Evolutionary conservation across 2,329 filamentous ascomycete species (phyloP), one percentile per base, ranked within the genome.

Genomic region (Venturia carpophila): DNA sequence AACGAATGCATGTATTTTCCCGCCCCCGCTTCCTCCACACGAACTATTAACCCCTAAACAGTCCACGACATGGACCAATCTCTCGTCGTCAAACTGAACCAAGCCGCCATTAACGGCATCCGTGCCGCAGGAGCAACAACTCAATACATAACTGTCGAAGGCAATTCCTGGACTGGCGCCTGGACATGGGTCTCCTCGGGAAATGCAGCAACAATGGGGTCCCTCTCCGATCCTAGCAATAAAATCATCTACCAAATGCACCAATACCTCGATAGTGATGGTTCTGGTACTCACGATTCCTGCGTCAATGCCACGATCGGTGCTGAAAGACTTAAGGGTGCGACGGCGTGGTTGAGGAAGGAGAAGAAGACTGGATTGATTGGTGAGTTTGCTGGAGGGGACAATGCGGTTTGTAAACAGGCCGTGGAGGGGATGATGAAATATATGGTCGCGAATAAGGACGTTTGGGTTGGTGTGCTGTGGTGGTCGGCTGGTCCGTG

Each of bases 111-210:
- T 65, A 73, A 79, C 65, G 78, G 76, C n/a, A 75, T 80, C 64
- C 75, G 78, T 39, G 74, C 73, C 27, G 75, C 77, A 0, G 78
- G 78, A 37, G 78, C 78, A 3, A 77, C 69, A 0, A 71, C 69
- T n/a, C 83, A 85, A 69, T 83, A 81, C 72, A 85, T 86, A 70
- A 84, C 83, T n/a, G 82, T 82, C 21, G 83, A 85, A 68, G 83
- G 83, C 66, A 84, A 83, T 71, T 75, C 75, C 19, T 84, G 73
- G 70, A 74, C 73, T 15, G 78, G 78, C 30, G 75, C 75, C 2
- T 77, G 74, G 75, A 81, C 79, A 10, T 84, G 83, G 83, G 74
- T 79, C 17, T 78, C 72, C 3, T 74, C 73, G 17, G 79, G 79
- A 52, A 82, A 82, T 69, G 75, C 66, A 43, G 75, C 76, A 5